Evolutionary conservation across 331 rosid species (phyloP).

Genomic region (Stylosanthes scabra): DNA sequence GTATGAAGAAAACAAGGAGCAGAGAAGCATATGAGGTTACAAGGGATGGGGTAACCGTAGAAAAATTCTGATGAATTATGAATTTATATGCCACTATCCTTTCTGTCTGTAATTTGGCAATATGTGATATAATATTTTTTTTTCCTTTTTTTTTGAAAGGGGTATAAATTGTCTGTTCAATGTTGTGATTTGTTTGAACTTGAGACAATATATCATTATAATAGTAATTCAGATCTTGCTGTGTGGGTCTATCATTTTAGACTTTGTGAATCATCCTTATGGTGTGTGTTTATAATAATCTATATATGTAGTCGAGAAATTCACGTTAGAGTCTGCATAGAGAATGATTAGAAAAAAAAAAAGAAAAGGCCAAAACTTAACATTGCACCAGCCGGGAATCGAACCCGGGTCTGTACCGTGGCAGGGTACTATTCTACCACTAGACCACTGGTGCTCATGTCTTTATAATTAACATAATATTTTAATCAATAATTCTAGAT

Average conservation of each 20-base stretch:
- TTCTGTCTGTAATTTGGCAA: conserved; percentile 19
- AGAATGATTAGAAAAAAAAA: too few relatives aligned
- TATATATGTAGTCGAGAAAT: too few relatives aligned
- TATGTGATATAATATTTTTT: not conserved
- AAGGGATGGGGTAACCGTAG: conserved; percentile 82
- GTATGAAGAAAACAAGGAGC: conserved; percentile 89
- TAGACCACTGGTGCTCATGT: conserved; percentile 45
- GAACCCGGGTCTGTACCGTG: conserved; percentile 60
- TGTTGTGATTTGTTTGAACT: conserved; percentile 32
- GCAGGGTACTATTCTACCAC: conserved; percentile 59
- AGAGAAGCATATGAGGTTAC: conserved; percentile 87
- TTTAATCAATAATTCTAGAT: too few relatives aligned
- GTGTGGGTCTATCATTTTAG: not conserved
- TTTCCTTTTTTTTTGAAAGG: too few relatives aligned
- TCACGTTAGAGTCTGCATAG: too few relatives aligned
- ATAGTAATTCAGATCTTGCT: not conserved
- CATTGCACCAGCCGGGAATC: conserved; percentile 58
- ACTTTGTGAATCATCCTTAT: not conserved
- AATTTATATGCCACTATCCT: not conserved
- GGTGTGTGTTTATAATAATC: too few relatives aligned
- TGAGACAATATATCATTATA: not conserved
- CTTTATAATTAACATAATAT: too few relatives aligned
- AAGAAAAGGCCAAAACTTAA: too few relatives aligned
- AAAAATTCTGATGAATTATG: conserved; percentile 59
- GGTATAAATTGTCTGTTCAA: conserved; percentile 24